Base-by-base conservation (phyloP, 345 rosid species). In the Murraya koenigii region DNA sequence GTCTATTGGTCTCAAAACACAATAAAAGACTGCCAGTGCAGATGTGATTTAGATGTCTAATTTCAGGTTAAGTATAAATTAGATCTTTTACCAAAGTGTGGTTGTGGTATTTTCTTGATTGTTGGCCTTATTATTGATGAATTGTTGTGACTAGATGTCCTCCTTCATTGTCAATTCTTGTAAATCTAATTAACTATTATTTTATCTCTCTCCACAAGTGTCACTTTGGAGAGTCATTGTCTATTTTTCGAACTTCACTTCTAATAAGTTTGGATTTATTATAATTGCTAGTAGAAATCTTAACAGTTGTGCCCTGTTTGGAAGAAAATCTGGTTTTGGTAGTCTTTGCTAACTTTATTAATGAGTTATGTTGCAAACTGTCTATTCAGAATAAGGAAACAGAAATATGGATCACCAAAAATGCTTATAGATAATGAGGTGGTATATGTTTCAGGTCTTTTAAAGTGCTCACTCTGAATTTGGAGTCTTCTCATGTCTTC, bases 71-170 rank as follows among this genome's bases (percentile, higher is more conserved):
- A 74, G 19, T 60, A 47, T 47, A 28, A 60, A 74, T 75, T 75
- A 14, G 30, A 49, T 6, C 15, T 49, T 41, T 63, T 6, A 19
- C 22, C 11, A n/a, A 30, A 62, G 28, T 28, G 41, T 7, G 28
- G 28, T 41, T 41, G 58, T 19, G 1, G 35, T 4, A 23, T 22
- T 35, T 36, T 70, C 30, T 59, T 19, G 74, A 70, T 28, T 49
- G 64, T 70, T 72, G n/a, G 66, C 36, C 67, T 39, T 63, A 33
- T 44, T 28, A n/a, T 62, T 74, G 44, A 74, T 73, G 35, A 25
- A 39, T 38, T 60, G 39, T 19, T 73, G 38, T 62, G 66, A 75
- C 41, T 11, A 62, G 69, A 32, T 63, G 41, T 63, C 61, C 59
- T 28, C 15, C 11, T 8, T 66, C 28, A 14, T 47, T 49, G 19